A percentile compares a stretch with the other conserved stretches of the same genome.
phyloP scores from a whole-genome alignment of 164 flowering plant genomes.

The Nelumbo lutea region DNA sequence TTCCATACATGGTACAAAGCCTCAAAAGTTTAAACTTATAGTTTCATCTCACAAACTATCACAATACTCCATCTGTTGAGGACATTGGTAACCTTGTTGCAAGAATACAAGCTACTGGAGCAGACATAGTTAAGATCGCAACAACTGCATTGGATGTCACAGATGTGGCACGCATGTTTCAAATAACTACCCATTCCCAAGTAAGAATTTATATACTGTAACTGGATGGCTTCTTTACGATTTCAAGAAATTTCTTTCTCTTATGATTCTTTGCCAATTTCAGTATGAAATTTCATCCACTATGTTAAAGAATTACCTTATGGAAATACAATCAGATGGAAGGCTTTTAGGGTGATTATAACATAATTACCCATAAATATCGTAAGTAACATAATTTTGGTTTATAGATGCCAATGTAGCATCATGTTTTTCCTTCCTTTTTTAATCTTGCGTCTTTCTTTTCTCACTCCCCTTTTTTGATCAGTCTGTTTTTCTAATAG shows the following conservation, averaged over 20 bases:
- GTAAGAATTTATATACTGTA: slow-evolving; percentile 43
- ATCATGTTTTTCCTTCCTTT: too few species aligned
- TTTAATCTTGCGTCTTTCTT: too few species aligned
- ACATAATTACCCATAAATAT: too few species aligned
- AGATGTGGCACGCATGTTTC: slow-evolving; percentile 83
- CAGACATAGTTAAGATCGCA: slow-evolving; percentile 95
- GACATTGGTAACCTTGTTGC: slow-evolving; percentile 79
- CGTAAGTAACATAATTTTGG: too few species aligned
- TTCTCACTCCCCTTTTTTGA: too few species aligned
- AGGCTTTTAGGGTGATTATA: too few species aligned
- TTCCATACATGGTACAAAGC: slow-evolving; percentile 57
- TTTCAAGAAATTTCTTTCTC: not conserved
- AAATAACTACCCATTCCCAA: slow-evolving; percentile 71
- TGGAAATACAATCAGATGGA: not conserved
- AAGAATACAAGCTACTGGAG: slow-evolving; percentile 81
- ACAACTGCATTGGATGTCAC: slow-evolving; percentile 79
- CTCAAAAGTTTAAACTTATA: slow-evolving; percentile 59
- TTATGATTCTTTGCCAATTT: not conserved
- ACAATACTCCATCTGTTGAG: slow-evolving; percentile 77
- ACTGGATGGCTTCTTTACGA: not conserved
- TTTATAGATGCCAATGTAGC: too few species aligned
- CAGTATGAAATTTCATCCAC: not conserved
- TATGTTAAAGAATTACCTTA: not conserved
- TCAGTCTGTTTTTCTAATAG: too few species aligned
- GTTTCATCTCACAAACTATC: slow-evolving; percentile 92